Base-by-base conservation (phyloP, 768 basidiomycete species). In the Gloeostereum incarnatum region DNA sequence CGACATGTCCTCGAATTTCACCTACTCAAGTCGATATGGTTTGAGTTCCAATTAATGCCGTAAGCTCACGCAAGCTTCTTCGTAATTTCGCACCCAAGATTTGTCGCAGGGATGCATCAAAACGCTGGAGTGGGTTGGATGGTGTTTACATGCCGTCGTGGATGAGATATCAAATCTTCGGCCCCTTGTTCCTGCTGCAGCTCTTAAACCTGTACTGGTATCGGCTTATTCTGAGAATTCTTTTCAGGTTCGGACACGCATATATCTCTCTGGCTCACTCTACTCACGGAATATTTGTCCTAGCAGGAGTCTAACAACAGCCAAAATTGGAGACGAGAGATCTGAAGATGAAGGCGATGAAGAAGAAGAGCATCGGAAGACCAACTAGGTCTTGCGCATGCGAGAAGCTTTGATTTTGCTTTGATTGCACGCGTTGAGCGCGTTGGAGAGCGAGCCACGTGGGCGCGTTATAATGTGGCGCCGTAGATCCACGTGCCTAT, bases 131-230 rank as follows among this genome's bases (percentile, higher is more conserved):
- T 4, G 75, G 76, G 1, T 46, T 62, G 14, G 65, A 72, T 13
- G 91, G 89, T 3, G 70, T 67, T 6, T 92, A 81, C 67, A 59
- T 94, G 45, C 66, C 58, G 1, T 52, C 59, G 52, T 97, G 90
- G 87, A 80, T 93, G 74, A 74, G 68, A 49, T 80, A 75, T 49
- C 88, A 91, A 47, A 74, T 94, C 36, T 87, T 93, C 49, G 43
- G 59, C 0, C 83, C 91, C 0, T 61, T 98, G 40, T 44, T 77
- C 5, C 60, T 89, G 0, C 67, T 99, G 11, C 89, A 92, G 54
- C 48, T 75, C 27, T 67, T 99, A 49, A 97, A 97, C 54, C 42
- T 94, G 18, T 96, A 96, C 68, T 97, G 93, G 93, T 94, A 87
- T 57, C 78, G 68, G 60, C 66, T 91, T 19, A 91, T 97, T 56